These are phyloP conservation scores for Aspergillus tanneri DNA, from an alignment of 2,329 filamentous ascomycete genomes.

Conservation along the genomic window DNA sequence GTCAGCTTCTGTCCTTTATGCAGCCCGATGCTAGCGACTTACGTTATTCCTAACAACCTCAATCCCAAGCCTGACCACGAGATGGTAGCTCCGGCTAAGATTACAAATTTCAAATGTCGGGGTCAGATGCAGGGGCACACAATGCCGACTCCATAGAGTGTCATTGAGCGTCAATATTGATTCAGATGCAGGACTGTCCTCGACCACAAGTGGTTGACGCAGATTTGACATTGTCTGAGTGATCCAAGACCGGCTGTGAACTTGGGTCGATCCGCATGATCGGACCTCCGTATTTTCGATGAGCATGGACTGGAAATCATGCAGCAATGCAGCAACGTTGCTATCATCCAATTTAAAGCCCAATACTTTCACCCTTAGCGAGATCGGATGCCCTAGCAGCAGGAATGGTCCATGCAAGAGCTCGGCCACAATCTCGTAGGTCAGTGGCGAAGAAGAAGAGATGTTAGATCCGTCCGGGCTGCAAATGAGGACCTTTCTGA, in stretches of 20 bases:
- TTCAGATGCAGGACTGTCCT: background rate
- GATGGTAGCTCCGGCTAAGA: constrained; percentile 16
- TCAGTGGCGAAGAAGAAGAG: background rate
- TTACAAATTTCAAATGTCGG: constrained; percentile 22
- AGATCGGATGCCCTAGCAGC: constrained; percentile 9
- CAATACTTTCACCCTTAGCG: constrained; percentile 17
- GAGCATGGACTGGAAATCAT: constrained; percentile 23
- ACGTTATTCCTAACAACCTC: too few relatives aligned
- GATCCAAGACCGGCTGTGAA: constrained; percentile 9
- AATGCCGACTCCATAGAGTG: constrained; percentile 6
- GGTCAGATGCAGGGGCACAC: constrained; percentile 11
- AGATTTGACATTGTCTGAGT: constrained; percentile 21
- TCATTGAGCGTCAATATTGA: too few relatives aligned
- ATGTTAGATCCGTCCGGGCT: background rate
- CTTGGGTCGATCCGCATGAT: constrained; percentile 6
- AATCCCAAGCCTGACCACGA: constrained; percentile 17
- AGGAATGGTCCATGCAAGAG: constrained; percentile 19
- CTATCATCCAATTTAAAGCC: too few relatives aligned
- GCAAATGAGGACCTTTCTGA: background rate
- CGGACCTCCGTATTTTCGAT: constrained; percentile 19
- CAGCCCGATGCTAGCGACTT: background rate
- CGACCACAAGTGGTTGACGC: background rate
- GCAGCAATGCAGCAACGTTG: constrained; percentile 14
- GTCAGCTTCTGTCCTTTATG: background rate
- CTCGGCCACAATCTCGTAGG: constrained; percentile 7